Evolutionary conservation across 495 filamentous ascomycete species (phyloP), one percentile per base, ranked within the genome.

Genomic region (Haplographium delicatum): DNA sequence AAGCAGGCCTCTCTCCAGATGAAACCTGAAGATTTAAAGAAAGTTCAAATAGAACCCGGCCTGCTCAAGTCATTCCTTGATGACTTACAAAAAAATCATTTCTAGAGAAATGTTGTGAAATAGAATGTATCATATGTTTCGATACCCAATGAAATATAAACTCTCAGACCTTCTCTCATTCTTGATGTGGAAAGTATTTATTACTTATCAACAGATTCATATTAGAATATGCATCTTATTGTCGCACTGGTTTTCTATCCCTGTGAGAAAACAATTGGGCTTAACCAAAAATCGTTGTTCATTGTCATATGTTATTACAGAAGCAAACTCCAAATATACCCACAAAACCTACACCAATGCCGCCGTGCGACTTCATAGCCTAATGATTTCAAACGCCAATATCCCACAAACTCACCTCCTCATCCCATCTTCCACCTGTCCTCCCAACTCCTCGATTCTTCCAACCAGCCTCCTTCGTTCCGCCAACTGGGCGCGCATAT

Each of bases 401-500:
- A 8, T 25, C 19, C 19, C 4, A 19, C 16, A 19, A 0, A 5
- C 15, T 26, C 20, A 57, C 30, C 53, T 40, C 41, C 53, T 46
- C 54, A 62, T 54, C 4, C 63, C 62, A 4, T 81, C 72, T 20
- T 78, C 75, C 45, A 80, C 65, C 9, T 71, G 69, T 4, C 79
- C 80, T 19, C 84, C 83, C 49, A 74, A 70, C 35, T 66, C 72
- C 42, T 86, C 81, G 24, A 83, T 79, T 43, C 75, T 76, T 35
- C 73, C 69, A 28, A 88, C 75, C 26, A 93, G 67, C 40, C 71
- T 68, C 49, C 80, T 72, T 33, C 86, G 74, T 59, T 82, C 74
- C 42, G 71, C 70, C 15, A 95, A 62, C 62, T 87, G 72, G 46
- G 81, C 68, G 5, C 73, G 68, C 62, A 94, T 84, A 61, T 81